Percentiles rank a stretch among this genome's conserved stretches.
phyloP scores from a whole-genome alignment of 768 basidiomycete species.

The Suillus clintonianus region DNA sequence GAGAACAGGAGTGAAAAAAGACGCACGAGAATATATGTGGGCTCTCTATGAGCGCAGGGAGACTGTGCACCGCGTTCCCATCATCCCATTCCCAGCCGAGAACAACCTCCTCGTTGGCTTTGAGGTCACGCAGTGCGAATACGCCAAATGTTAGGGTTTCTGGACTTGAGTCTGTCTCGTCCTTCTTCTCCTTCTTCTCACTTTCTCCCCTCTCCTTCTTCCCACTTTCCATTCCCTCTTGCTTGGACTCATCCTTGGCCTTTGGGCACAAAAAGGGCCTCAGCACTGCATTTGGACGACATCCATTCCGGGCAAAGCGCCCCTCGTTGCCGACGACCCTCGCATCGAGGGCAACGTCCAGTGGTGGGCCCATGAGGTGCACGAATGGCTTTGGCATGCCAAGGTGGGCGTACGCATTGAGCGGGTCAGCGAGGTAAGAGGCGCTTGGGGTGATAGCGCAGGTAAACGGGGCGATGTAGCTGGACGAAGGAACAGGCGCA shows the following conservation, averaged over 20 bases:
- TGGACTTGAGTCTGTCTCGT: constrained; percentile 21
- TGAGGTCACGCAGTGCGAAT: constrained; percentile 76
- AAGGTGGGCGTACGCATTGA: constrained; percentile 83
- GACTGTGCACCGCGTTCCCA: constrained; percentile 75
- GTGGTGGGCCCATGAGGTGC: constrained; percentile 73
- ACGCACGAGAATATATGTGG: constrained; percentile 62
- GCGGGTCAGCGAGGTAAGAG: constrained; percentile 72
- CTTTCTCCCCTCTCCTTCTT: constrained; percentile 7
- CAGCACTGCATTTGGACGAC: constrained; percentile 50
- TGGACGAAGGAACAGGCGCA: constrained; percentile 50
- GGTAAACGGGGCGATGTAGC: constrained; percentile 63
- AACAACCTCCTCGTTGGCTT: constrained; percentile 81
- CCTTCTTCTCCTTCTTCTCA: constrained; percentile 16
- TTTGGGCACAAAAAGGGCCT: constrained; percentile 43
- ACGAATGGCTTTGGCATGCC: constrained; percentile 87
- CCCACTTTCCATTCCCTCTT: constrained; percentile 13
- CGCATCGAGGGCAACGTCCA: constrained; percentile 79
- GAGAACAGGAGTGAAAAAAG: constrained; percentile 14
- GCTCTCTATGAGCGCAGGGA: constrained; percentile 66
- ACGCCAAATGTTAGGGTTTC: constrained; percentile 69
- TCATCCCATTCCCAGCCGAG: constrained; percentile 99
- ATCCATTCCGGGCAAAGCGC: constrained; percentile 59
- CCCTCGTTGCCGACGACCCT: constrained; percentile 67
- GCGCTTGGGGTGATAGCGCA: constrained; percentile 67
- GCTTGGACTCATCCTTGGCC: constrained; percentile 9